These are phyloP conservation scores for Conticribra guillardii DNA, from an alignment of 108 stramenopile species.

Conservation along the genomic window DNA sequence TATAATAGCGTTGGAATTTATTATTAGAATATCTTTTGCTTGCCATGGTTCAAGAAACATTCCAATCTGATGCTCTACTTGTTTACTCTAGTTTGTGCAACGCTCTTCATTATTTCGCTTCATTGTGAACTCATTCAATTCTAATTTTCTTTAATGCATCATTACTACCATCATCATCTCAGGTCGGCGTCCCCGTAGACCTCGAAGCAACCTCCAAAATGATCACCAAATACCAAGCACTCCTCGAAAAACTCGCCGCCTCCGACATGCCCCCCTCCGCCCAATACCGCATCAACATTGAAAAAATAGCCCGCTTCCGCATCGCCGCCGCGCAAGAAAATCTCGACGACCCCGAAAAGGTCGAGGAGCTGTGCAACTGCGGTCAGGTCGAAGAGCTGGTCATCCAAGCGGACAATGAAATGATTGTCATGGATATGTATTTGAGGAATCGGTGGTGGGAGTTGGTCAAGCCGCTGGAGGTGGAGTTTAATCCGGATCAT, in stretches of 20 bases:
- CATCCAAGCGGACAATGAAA: conserved; percentile 89
- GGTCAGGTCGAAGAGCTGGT: conserved; percentile 94
- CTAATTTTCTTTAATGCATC: not conserved
- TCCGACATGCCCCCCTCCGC: conserved; percentile 87
- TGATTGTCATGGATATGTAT: conserved; percentile 90
- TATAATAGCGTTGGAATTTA: too few relatives aligned
- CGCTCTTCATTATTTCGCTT: not conserved
- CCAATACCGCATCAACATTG: conserved; percentile 85
- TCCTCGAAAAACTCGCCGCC: conserved; percentile 83
- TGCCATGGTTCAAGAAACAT: too few relatives aligned
- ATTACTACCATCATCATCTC: not conserved
- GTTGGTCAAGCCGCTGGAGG: conserved; percentile 52
- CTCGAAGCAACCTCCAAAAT: conserved; percentile 87
- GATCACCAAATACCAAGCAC: conserved; percentile 77
- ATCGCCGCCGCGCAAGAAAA: conserved; percentile 73
- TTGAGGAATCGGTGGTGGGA: conserved; percentile 84
- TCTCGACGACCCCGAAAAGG: conserved; percentile 84
- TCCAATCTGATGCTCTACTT: too few relatives aligned
- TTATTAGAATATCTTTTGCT: too few relatives aligned
- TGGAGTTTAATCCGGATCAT: conserved; percentile 69
- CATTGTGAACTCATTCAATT: not conserved
- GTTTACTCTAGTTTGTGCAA: too few relatives aligned
- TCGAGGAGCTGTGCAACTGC: conserved; percentile 86
- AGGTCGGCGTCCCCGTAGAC: conserved; percentile 88
- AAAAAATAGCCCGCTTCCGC: conserved; percentile 78